Base-by-base conservation (phyloP, 331 rosid genomes). In the Quercus tomentella region DNA sequence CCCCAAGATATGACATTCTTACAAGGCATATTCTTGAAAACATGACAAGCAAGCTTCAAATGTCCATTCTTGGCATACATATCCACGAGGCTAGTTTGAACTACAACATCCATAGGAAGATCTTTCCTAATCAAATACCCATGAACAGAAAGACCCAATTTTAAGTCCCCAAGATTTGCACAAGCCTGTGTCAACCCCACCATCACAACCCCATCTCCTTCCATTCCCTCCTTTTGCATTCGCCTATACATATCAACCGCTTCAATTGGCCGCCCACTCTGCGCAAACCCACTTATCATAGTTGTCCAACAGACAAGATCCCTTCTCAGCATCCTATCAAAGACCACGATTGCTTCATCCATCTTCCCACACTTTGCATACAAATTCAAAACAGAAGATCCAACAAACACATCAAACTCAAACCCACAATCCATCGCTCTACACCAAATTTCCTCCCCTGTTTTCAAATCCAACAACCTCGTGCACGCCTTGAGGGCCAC, bases 281-380 rank as follows among this genome's bases (percentile, higher is more conserved):
- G 77, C 55, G 76, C 79, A 77, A 75, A 78, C 65, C 92, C 90
- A 1, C 83, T 79, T 28, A 86, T 37, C 84, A 89, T 82, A 6
- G 87, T 75, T 14, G 86, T 89, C 84, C 90, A 84, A 66, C 90
- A 89, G 69, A 89, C 86, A 37, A 86, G 58, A 83, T 89, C 92
- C 79, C 77, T 86, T 21, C 75, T 80, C 2, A 68, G 83, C 84
- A 89, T 61, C 66, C n/a, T 82, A 20, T 80, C 62, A 14, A 86
- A 89, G 25, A 82, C 56, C 3, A 4, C 72, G 71, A 54, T 74
- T 0, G 90, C 84, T 35, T 72, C 84, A 49, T 76, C 86, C 81
- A 86, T 80, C 72, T 80, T 86, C 65, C 88, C 87, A 72, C 86
- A 79, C 33, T 88, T 88, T 0, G 80, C 80, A 41, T 37, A 84